Percentiles rank a stretch among this genome's conserved stretches.
Conservation (phyloP, 139 green algal genomes). For the Asterochloris erici region DNA sequence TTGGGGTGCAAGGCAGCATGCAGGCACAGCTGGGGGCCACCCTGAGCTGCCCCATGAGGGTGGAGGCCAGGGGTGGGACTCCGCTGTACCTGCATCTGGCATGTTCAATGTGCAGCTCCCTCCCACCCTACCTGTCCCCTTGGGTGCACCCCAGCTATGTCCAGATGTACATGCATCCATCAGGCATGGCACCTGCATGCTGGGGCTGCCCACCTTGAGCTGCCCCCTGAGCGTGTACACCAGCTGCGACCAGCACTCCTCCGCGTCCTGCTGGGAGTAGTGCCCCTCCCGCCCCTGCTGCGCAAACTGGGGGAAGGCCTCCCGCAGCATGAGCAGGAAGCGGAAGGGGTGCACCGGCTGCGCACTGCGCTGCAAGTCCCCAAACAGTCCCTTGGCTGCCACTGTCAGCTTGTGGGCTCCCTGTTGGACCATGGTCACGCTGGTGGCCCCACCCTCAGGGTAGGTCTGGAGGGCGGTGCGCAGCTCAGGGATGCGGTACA, state of each 20-base stretch:
- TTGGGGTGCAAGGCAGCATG: too few species aligned
- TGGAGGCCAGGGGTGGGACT: too few species aligned
- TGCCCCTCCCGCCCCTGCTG: slow-evolving; percentile 59
- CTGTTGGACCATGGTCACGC: slow-evolving; percentile 23
- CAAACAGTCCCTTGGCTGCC: slow-evolving; percentile 75
- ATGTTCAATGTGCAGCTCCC: too few species aligned
- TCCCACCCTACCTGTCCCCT: too few species aligned
- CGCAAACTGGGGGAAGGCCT: slow-evolving; percentile 91
- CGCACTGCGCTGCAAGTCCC: slow-evolving; percentile 32
- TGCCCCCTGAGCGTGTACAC: slow-evolving; percentile 69
- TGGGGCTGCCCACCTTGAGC: slow-evolving; percentile 51
- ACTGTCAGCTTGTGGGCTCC: slow-evolving; percentile 34
- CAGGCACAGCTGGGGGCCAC: too few species aligned
- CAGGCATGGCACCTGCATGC: not conserved
- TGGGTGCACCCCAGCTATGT: too few species aligned
- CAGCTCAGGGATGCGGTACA: slow-evolving; percentile 79
- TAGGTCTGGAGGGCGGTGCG: slow-evolving; percentile 30
- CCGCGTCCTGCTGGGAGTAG: slow-evolving; percentile 96
- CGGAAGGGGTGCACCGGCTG: slow-evolving; percentile 72
- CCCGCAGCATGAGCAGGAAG: slow-evolving; percentile 81
- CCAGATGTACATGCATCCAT: too few species aligned
- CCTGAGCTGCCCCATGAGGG: too few species aligned
- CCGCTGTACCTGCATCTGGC: too few species aligned
- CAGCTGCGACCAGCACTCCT: slow-evolving; percentile 96
- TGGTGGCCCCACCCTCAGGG: not conserved